These are phyloP conservation scores for Acer campestre DNA, from an alignment of 345 rosid genomes.

Conservation along the genomic window DNA sequence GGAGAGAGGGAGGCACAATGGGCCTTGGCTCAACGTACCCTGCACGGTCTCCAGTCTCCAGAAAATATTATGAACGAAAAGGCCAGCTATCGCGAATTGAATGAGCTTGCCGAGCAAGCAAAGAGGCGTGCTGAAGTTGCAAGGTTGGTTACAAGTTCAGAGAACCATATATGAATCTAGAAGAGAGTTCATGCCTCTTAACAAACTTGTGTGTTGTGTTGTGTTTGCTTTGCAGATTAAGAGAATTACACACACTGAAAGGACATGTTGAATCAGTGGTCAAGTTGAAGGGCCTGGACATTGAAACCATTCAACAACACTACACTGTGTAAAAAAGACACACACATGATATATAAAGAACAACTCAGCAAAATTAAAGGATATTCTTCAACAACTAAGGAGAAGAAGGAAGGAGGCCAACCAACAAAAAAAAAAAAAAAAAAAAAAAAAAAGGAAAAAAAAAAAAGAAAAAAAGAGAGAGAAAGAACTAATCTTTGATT, in stretches of 20 bases:
- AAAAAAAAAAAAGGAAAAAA: neutral
- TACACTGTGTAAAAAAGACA: conserved; percentile 48
- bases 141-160: conserved; percentile 37
- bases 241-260: conserved; percentile 73
- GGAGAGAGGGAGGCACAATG: conserved; percentile 83
- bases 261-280: conserved; percentile 79
- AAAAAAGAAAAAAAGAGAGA: neutral
- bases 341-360: neutral
- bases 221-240: conserved; percentile 40
- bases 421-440: too few species aligned
- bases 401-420: neutral
- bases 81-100: conserved; percentile 38
- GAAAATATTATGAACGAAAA: conserved; percentile 42
- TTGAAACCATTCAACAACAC: conserved; percentile 73
- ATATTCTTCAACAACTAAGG: neutral
- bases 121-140: conserved; percentile 78
- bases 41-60: conserved; percentile 52
- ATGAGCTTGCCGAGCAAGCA: conserved; percentile 77
- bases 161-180: neutral
- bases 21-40: conserved; percentile 70
- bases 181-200: neutral
- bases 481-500: neutral
- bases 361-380: too few species aligned
- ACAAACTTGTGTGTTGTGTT: neutral
- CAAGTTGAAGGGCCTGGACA: conserved; percentile 71